Percentiles rank a stretch among this genome's conserved stretches.
These are phyloP conservation scores for Physcomitrium patens DNA, from an alignment of 225 moss, liverwort and hornwort genomes.

Conservation along the genomic window DNA sequence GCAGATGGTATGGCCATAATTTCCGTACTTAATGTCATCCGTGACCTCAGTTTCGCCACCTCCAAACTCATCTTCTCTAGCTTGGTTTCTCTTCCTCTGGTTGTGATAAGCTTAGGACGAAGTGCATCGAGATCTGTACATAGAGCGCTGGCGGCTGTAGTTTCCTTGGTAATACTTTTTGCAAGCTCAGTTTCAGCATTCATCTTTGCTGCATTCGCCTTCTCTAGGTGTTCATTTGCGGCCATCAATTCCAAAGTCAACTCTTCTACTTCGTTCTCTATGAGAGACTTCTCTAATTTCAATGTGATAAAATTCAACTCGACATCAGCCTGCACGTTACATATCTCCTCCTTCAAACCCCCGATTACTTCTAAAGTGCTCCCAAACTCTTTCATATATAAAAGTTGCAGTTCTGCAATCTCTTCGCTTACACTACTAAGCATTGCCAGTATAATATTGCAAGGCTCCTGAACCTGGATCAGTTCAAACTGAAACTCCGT, in stretches of 20 bases:
- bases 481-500: conserved; percentile 33
- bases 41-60: conserved; percentile 39
- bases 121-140: conserved; percentile 31
- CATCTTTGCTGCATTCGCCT: conserved; percentile 38
- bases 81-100: conserved; percentile 42
- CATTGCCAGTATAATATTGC: conserved; percentile 31
- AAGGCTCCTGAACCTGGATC: conserved; percentile 34
- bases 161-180: conserved; percentile 15
- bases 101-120: conserved; percentile 34
- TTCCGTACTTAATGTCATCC: conserved; percentile 18
- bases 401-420: conserved; percentile 34
- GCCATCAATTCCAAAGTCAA: conserved; percentile 38
- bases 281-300: conserved; percentile 26
- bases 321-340: conserved; percentile 45
- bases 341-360: conserved; percentile 44
- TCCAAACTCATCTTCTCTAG: conserved; percentile 37
- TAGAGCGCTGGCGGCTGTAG: conserved; percentile 10
- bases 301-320: conserved; percentile 30
- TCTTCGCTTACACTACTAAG: conserved; percentile 40
- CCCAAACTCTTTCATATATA: conserved; percentile 32
- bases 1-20: conserved; percentile 7
- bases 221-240: conserved; percentile 30
- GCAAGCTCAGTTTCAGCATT: conserved; percentile 32
- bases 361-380: conserved; percentile 34
- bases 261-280: conserved; percentile 41